A percentile compares a stretch with the other conserved stretches of the same genome.
These are phyloP conservation scores for Malania oleifera DNA, from an alignment of 164 flowering plant species.

Conservation along the genomic window DNA sequence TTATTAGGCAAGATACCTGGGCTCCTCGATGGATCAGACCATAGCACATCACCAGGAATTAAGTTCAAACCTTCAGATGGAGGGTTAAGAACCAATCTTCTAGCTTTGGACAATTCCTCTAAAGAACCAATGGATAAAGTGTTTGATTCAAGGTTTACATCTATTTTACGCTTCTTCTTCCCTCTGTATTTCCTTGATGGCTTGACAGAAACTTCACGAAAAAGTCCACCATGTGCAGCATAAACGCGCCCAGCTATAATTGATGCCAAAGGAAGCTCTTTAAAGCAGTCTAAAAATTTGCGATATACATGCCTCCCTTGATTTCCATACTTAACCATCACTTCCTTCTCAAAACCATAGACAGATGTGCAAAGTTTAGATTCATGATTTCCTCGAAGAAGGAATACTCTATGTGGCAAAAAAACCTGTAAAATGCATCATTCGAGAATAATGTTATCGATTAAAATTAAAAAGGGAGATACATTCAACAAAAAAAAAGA, in stretches of 20 bases:
- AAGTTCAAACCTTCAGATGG: conserved; percentile 8
- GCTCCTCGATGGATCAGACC: conserved; percentile 21
- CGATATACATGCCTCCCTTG: conserved; percentile 13
- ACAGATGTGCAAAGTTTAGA: conserved; percentile 11
- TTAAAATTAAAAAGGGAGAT: neutral
- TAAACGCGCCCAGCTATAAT: conserved; percentile 14
- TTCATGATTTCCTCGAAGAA: conserved; percentile 27
- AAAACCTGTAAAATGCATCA: conserved; percentile 13
- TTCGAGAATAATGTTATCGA: neutral
- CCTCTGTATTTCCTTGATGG: neutral
- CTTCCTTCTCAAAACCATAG: conserved; percentile 19
- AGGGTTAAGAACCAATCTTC: conserved; percentile 12
- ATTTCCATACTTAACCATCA: conserved; percentile 18
- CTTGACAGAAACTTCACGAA: conserved; percentile 2
- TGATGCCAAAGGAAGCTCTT: conserved; percentile 23
- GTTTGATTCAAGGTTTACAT: neutral
- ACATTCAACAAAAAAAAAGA: too few species aligned
- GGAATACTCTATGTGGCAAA: conserved; percentile 21
- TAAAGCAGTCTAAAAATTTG: conserved; percentile 17
- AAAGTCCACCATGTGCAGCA: conserved; percentile 27
- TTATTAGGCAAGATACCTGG: conserved; percentile 13
- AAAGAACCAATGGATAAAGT: conserved; percentile 15
- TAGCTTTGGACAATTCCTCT: conserved; percentile 13
- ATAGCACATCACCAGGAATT: conserved; percentile 16
- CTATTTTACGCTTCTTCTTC: neutral